Base-by-base conservation (phyloP, 2,329 filamentous ascomycete genomes). In the Paraphaeosphaeria sporulosa region DNA sequence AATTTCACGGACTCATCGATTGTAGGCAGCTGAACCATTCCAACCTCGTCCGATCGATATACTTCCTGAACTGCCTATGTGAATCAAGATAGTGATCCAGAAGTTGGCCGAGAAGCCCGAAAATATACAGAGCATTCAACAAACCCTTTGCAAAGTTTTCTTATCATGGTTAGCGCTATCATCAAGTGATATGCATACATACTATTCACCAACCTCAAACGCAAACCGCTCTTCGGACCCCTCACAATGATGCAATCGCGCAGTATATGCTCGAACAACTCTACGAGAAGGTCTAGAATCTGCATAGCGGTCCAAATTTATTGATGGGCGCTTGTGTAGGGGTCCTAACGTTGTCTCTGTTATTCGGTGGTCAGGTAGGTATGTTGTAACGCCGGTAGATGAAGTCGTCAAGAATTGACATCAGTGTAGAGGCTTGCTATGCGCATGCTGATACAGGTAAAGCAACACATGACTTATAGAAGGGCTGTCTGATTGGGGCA, bases 151-250 rank as follows among this genome's bases (percentile, higher is more conserved):
- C 21, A 17, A 47, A 47, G 23, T 10, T 17, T 17, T 27, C 44
- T 47, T 30, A 15, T 12, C 25, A 47, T 21, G 25, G 7, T 47
- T 47, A 47, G 44, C 23, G 25, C 21, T 21, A 47, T 47, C 3
- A 17, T 23, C 3, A 27, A 7, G 21, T n/a, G 44, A 27, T 17
- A 47, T 10, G 23, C 8, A 47, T 25, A 27, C 21, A 27, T 17
- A 47, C 44, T 47, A 21, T 47, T 47, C 44, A 47, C 44, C 25
- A 47, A 27, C 30, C 44, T 25, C 17, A 47, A 30, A 23, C 44
- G 44, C 23, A 47, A 27, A 21, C 10, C 44, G 25, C 44, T 21
- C 44, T 47, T 30, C 21, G 30, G 23, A 17, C 44, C 44, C 23
- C 44, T 47, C 21, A 23, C 13, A 21, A 47, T 25, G 44, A 47